A percentile compares a stretch with the other conserved stretches of the same genome.
phyloP scores from a whole-genome alignment of 768 basidiomycete species.

The Lentinula aciculospora region DNA sequence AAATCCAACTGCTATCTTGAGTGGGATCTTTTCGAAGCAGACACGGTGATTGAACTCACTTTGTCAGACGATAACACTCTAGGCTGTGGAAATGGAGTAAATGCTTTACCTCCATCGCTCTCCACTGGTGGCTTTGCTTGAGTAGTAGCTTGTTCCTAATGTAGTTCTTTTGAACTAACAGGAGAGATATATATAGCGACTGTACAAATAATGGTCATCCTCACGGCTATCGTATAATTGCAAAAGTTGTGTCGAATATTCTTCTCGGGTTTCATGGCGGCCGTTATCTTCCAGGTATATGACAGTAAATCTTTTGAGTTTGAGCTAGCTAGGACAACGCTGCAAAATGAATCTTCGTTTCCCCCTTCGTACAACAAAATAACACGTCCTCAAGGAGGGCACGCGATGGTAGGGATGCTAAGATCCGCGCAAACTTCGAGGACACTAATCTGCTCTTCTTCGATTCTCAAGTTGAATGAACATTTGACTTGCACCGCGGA shows the following conservation, averaged over 20 bases:
- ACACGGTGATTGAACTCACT: slow-evolving; percentile 49
- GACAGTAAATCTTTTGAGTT: background rate
- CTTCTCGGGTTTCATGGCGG: background rate
- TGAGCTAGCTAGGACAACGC: background rate
- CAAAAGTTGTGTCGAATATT: background rate
- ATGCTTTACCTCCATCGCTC: slow-evolving; percentile 52
- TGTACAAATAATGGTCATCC: background rate
- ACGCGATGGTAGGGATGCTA: slow-evolving; percentile 43
- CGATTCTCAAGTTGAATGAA: slow-evolving; percentile 43
- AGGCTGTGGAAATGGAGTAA: slow-evolving; percentile 40
- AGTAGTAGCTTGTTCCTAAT: too few species aligned
- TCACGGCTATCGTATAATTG: background rate
- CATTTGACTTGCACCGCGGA: slow-evolving; percentile 47
- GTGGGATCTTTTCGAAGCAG: slow-evolving; percentile 55
- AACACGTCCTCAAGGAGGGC: slow-evolving; percentile 48
- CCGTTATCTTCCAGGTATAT: slow-evolving; percentile 36
- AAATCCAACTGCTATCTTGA: slow-evolving; percentile 62
- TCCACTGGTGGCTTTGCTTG: slow-evolving; percentile 51
- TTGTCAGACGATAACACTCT: slow-evolving; percentile 48
- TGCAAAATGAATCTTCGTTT: slow-evolving; percentile 21
- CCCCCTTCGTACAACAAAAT: slow-evolving; percentile 42
- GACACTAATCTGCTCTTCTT: slow-evolving; percentile 34
- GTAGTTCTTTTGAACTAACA: too few species aligned
- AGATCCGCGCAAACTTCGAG: slow-evolving; percentile 41
- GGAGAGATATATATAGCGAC: too few species aligned